Percentiles rank a stretch among this genome's conserved stretches.
phyloP scores from a whole-genome alignment of 345 rosid species.

The Brassica juncea region DNA sequence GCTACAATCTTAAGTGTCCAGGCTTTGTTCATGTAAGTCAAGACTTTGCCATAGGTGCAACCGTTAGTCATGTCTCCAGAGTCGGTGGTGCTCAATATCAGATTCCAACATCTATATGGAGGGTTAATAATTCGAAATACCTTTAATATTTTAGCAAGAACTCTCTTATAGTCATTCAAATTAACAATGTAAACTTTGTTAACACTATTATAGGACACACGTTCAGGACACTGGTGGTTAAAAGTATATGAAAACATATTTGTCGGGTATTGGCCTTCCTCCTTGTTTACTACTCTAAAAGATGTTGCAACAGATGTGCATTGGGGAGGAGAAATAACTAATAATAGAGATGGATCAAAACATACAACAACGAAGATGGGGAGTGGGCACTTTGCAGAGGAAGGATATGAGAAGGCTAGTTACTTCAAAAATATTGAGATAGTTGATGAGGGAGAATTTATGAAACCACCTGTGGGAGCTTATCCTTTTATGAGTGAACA shows the following conservation, averaged over 20 bases:
- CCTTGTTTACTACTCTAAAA: slow-evolving; percentile 38
- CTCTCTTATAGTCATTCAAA: background rate
- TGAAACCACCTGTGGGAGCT: slow-evolving; percentile 37
- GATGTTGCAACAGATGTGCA: slow-evolving; percentile 29
- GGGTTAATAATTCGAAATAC: background rate
- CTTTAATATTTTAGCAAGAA: background rate
- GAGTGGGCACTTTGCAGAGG: slow-evolving; percentile 47
- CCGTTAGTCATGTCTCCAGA: background rate
- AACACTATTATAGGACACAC: slow-evolving; percentile 36
- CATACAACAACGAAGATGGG: slow-evolving; percentile 51
- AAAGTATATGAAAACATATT: slow-evolving; percentile 1
- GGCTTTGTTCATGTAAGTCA: background rate
- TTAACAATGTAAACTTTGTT: background rate
- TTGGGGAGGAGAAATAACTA: slow-evolving; percentile 52
- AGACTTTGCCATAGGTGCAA: background rate
- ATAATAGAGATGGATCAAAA: background rate
- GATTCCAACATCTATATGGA: background rate
- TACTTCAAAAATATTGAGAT: slow-evolving; percentile 40
- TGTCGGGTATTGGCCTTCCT: slow-evolving; percentile 51
- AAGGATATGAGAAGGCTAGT: slow-evolving; percentile 43
- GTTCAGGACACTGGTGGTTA: slow-evolving; percentile 51
- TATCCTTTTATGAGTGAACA: slow-evolving; percentile 41
- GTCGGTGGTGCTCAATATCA: background rate
- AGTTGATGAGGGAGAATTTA: slow-evolving; percentile 44
- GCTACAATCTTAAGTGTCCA: background rate